Evolutionary conservation across 331 rosid species (phyloP).

Genomic region (Phaseolus coccineus): DNA sequence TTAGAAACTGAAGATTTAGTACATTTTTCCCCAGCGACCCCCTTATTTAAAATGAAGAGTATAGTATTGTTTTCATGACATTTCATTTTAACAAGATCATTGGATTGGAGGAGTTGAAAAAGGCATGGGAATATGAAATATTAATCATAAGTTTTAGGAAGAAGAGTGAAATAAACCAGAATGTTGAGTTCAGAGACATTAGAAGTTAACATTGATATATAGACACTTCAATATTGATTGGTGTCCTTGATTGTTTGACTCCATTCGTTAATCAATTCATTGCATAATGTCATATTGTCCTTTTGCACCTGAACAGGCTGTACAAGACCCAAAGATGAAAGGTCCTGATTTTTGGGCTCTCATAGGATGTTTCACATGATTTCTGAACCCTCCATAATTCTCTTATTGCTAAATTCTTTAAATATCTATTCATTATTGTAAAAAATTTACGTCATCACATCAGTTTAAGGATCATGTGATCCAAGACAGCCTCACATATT

Average conservation of each 20-base stretch:
- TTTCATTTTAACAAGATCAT: too few species aligned
- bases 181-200: too few species aligned
- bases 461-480: not conserved
- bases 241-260: not conserved
- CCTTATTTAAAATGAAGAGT: not conserved
- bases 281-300: not conserved
- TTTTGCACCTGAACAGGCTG: constrained; percentile 8
- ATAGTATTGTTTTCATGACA: not conserved
- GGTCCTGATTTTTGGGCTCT: not conserved
- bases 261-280: not conserved
- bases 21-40: not conserved
- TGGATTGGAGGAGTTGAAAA: too few species aligned
- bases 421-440: not conserved
- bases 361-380: not conserved
- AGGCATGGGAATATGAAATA: too few species aligned
- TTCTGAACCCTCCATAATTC: not conserved
- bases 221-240: not conserved
- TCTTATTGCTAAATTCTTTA: not conserved
- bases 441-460: not conserved
- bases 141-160: too few species aligned
- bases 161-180: too few species aligned
- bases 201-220: too few species aligned
- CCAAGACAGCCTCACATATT: not conserved
- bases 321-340: constrained; percentile 9
- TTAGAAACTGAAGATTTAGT: not conserved